A percentile compares a stretch with the other conserved stretches of the same genome.
These are phyloP conservation scores for Pleurozium schreberi DNA, from an alignment of 225 moss, liverwort and hornwort species.

Conservation along the genomic window DNA sequence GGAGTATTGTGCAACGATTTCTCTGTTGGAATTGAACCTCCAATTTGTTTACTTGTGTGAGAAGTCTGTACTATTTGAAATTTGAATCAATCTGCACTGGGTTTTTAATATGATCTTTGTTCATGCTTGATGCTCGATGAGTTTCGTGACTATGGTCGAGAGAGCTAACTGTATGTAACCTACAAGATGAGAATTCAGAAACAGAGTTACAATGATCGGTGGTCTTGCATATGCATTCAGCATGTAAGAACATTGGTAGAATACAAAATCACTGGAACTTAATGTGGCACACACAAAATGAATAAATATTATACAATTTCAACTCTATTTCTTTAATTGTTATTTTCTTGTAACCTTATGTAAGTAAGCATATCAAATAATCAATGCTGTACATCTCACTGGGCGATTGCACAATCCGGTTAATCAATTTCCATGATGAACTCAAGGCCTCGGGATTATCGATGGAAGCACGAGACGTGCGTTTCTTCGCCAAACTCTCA, in stretches of 20 bases:
- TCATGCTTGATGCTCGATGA: not conserved
- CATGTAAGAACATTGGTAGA: not conserved
- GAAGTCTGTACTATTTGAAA: not conserved
- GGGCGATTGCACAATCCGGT: not conserved
- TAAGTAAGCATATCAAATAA: not conserved
- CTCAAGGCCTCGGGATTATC: slow-evolving; percentile 26
- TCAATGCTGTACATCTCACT: not conserved
- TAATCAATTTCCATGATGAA: not conserved
- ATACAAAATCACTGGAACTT: not conserved
- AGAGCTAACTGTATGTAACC: not conserved
- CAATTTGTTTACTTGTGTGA: not conserved
- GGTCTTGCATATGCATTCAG: not conserved
- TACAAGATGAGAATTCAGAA: no score
- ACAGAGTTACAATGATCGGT: not conserved
- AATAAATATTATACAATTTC: not conserved
- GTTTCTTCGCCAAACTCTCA: slow-evolving; percentile 82
- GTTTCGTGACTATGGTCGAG: not conserved
- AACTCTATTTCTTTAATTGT: not conserved
- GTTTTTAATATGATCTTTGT: not conserved
- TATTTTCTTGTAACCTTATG: not conserved
- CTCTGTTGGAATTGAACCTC: not conserved
- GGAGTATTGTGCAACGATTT: not conserved
- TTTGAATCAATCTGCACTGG: not conserved
- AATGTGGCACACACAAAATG: not conserved
- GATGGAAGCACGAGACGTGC: slow-evolving; percentile 69